Evolutionary conservation across 108 stramenopile genomes (phyloP).

Genomic region (Thalassiosira profunda): DNA sequence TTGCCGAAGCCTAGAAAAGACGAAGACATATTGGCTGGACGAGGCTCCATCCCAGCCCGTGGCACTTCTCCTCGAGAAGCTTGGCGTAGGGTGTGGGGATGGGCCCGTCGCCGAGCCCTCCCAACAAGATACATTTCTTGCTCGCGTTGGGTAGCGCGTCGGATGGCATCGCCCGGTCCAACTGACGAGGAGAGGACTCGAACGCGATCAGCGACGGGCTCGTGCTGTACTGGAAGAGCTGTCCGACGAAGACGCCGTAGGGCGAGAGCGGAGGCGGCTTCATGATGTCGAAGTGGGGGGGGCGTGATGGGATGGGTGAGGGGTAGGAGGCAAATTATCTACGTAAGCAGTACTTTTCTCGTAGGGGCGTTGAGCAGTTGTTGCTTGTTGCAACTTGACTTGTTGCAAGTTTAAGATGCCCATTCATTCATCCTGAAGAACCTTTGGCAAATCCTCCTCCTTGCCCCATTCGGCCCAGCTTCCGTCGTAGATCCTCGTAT

Average conservation of each 20-base stretch:
- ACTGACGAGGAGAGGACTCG: slow-evolving; percentile 60
- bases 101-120: slow-evolving; percentile 82
- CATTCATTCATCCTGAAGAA: slow-evolving; percentile 12
- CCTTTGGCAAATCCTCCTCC: slow-evolving; percentile 33
- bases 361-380: too few relatives aligned
- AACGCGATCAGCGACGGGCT: slow-evolving; percentile 73
- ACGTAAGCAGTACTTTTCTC: too few relatives aligned
- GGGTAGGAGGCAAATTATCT: too few relatives aligned
- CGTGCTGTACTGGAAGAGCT: slow-evolving; percentile 74
- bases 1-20: slow-evolving; percentile 84
- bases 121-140: slow-evolving; percentile 84
- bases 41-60: slow-evolving; percentile 61
- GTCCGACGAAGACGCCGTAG: slow-evolving; percentile 71
- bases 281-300: too few relatives aligned
- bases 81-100: slow-evolving; percentile 82
- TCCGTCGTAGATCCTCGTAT: slow-evolving; percentile 74
- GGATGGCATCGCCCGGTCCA: too few relatives aligned
- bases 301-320: too few relatives aligned
- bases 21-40: slow-evolving; percentile 83
- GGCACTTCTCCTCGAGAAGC: slow-evolving; percentile 47
- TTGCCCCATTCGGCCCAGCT: slow-evolving; percentile 83
- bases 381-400: too few relatives aligned
- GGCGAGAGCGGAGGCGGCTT: slow-evolving; percentile 51
- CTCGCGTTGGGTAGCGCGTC: not conserved
- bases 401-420: too few relatives aligned